These are phyloP conservation scores for Sugiyamaella boreocaroliniensis DNA, from an alignment of 805 yeast species.

Conservation along the genomic window DNA sequence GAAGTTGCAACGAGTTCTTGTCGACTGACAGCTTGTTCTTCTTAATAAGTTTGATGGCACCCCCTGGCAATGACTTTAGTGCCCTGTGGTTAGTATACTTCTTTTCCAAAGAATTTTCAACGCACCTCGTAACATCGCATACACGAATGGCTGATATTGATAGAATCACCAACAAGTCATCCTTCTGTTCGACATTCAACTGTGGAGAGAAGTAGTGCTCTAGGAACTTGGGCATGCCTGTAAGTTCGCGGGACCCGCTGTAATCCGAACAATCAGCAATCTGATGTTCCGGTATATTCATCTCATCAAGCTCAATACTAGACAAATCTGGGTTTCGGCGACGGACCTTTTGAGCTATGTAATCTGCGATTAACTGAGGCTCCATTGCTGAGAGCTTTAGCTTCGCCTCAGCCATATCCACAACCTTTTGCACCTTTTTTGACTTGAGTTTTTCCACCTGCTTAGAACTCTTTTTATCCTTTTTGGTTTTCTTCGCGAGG, in stretches of 20 bases:
- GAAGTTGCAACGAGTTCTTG: constrained; percentile 35
- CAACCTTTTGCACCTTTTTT: constrained; percentile 56
- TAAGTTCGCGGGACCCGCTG: constrained; percentile 46
- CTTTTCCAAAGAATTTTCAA: too few species aligned
- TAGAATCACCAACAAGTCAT: constrained; percentile 44
- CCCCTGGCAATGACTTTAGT: constrained; percentile 39
- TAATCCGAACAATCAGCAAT: constrained; percentile 60
- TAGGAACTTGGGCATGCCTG: constrained; percentile 50
- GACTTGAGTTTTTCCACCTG: constrained; percentile 17
- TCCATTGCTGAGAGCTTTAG: constrained; percentile 46
- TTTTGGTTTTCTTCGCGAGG: constrained; percentile 18
- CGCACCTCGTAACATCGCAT: constrained; percentile 51
- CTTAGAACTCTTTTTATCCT: constrained; percentile 21
- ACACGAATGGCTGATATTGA: constrained; percentile 80
- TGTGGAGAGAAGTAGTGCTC: constrained; percentile 5
- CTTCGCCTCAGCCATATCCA: constrained; percentile 55
- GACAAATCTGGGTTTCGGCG: constrained; percentile 59
- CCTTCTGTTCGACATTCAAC: constrained; percentile 6
- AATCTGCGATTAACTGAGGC: constrained; percentile 60
- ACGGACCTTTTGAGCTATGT: constrained; percentile 54
- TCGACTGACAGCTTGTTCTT: constrained; percentile 60
- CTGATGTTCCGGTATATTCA: constrained; percentile 48
- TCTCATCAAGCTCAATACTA: constrained; percentile 65
- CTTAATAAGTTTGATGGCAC: constrained; percentile 63
- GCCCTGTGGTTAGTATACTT: constrained; percentile 42